Evolutionary conservation across 1,284 basidiomycete genomes (phyloP), one percentile per base, ranked within the genome.

Genomic region (Lentinula novae-zelandiae): DNA sequence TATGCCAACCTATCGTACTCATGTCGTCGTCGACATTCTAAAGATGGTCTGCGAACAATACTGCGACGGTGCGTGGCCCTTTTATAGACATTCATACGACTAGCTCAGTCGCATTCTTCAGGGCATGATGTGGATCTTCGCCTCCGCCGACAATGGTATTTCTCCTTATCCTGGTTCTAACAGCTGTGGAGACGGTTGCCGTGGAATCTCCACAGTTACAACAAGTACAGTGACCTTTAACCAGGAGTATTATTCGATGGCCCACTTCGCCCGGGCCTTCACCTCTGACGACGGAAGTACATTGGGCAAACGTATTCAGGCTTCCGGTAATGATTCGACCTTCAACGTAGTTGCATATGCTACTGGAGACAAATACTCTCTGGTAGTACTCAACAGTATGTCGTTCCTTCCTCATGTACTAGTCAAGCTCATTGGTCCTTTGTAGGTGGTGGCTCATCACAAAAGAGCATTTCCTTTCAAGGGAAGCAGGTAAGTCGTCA

Each of bases 81-180:
- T 38, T 8, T 38, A 9, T 8, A 38, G 12, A 38, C 36, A 1
- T 31, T 31, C 13, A 22, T 17, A 36, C 27, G 3, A 27, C 27
- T 27, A 4, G 3, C 27, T 27, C 2, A 27, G 27, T 4, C 3
- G 27, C 27, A 3, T 27, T 27, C 3, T 27, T 2, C 2, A 74
- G n/a, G 81, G 73, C 0, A 65, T 82, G 42, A 82, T 82, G 78
- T 85, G 82, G 82, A 82, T 81, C 64, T 65, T 83, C 49, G 82
- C 79, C 4, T 73, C 82, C 15, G 77, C 82, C 53, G 68, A 76
- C 0, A 75, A 71, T 17, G 82, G 83, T 0, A 63, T 75, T 6
- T 82, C 83, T 0, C 74, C 73, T 63, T 75, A 83, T 1, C 79
- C 83, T 0, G 78, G 80, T 13, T 74, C 78, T 2, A 69, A 73